Evolutionary conservation across 495 filamentous ascomycete species (phyloP).

Genomic region (Hypomontagnella submonticulosa): DNA sequence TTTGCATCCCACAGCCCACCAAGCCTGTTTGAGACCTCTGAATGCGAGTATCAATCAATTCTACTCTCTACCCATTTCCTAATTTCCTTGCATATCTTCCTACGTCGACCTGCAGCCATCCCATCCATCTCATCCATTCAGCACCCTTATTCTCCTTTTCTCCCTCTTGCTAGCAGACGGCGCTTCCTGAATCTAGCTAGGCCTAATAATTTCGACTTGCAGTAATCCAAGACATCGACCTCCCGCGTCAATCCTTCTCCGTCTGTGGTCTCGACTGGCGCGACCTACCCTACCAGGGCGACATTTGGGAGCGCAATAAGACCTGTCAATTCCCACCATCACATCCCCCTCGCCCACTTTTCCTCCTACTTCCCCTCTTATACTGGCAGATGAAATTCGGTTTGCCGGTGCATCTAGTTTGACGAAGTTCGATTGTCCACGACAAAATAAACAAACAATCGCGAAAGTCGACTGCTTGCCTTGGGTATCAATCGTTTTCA

Average conservation of each 20-base stretch:
- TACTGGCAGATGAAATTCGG: constrained; percentile 29
- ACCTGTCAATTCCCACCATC: constrained; percentile 43
- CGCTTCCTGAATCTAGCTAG: constrained; percentile 47
- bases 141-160: constrained; percentile 29
- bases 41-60: constrained; percentile 47
- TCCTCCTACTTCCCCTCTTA: constrained; percentile 39
- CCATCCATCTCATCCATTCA: constrained; percentile 33
- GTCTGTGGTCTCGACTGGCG: constrained; percentile 39
- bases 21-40: constrained; percentile 48
- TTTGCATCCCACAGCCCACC: constrained; percentile 14
- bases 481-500: constrained; percentile 25
- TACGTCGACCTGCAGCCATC: constrained; percentile 34
- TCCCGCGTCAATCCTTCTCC: constrained; percentile 39
- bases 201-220: constrained; percentile 42
- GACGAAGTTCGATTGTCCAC: constrained; percentile 33
- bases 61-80: constrained; percentile 24
- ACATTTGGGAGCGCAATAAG: constrained; percentile 46
- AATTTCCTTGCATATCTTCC: constrained; percentile 36
- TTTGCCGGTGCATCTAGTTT: constrained; percentile 26
- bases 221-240: constrained; percentile 44
- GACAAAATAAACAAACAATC: constrained; percentile 49
- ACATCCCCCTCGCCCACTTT: constrained; percentile 46
- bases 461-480: constrained; percentile 22
- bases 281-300: constrained; percentile 40
- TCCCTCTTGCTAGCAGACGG: constrained; percentile 36